Conservation (phyloP, 805 yeast species). For the Nakazawaea populi region DNA sequence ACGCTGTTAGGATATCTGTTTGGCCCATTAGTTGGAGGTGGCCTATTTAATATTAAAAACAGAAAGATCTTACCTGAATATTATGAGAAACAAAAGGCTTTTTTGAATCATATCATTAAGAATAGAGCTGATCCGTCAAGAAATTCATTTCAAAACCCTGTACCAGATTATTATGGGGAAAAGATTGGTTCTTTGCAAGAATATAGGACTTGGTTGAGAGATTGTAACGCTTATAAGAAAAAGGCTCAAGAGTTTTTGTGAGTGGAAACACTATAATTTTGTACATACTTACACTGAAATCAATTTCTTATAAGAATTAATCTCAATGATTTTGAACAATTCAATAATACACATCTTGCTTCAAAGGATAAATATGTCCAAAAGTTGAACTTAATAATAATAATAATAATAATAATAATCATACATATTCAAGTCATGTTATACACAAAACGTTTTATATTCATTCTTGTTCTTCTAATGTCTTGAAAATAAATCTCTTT, state of each 20-base stretch:
- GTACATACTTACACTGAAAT: not conserved
- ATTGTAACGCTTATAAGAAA: conserved; percentile 84
- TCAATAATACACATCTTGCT: not conserved
- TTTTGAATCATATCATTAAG: conserved; percentile 64
- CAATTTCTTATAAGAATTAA: not conserved
- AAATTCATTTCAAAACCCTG: conserved; percentile 88
- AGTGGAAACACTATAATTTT: not conserved
- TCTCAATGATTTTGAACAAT: not conserved
- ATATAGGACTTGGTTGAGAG: conserved; percentile 94
- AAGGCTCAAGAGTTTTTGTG: conserved; percentile 70
- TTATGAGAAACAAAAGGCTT: conserved; percentile 61
- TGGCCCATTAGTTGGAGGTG: conserved; percentile 79
- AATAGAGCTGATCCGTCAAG: conserved; percentile 91
- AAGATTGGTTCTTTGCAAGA: conserved; percentile 80
- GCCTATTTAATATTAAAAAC: conserved; percentile 55
- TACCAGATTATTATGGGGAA: conserved; percentile 98
- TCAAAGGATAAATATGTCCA: not conserved
- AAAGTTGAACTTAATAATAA: too few relatives aligned
- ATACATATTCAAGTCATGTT: too few relatives aligned
- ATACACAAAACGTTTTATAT: too few relatives aligned
- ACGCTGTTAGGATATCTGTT: conserved; percentile 74
- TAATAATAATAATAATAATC: too few relatives aligned
- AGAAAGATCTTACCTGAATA: conserved; percentile 39
- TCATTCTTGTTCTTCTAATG: conserved; percentile 62
- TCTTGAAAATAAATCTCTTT: conserved; percentile 45